Base-by-base conservation (phyloP, 169 alveolate species). In the Eimeria praecox region DNA sequence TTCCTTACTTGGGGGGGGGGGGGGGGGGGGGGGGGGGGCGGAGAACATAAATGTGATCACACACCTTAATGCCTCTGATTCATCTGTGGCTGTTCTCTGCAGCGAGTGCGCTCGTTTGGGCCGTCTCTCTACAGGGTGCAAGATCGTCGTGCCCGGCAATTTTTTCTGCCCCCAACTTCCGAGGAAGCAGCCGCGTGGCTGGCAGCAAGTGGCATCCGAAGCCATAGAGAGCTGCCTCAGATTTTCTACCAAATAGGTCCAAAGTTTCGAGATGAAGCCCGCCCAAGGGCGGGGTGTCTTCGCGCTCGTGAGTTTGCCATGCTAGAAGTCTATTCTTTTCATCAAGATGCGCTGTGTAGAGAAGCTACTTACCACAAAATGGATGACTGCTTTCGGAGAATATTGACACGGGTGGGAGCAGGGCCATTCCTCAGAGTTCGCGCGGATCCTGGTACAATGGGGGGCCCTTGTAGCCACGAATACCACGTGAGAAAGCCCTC, bases 121-220 rank as follows among this genome's bases (percentile, higher is more conserved):
- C 64, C 35, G 35, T 86, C 78, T 35, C 92, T 86, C 92, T 86
- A 86, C 59, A 54, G 27, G 59, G 38, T 86, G 6, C 80, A 86
- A 35, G 92, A 86, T 46, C 92, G 92, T 86, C 92, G 92, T 35
- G 24, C 44, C 38, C 75, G 92, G 42, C 80, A 86, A 54, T 52
- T 86, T 22, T 86, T 86, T 42, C 42, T 86, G 92, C 80, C 92
- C 54, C 92, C 92, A 35, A 86, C 92, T 18, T 86, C 73, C 27
- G 92, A 86, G 78, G 92, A 86, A 52, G 92, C 82, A 22, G 92
- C 92, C 30, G 92, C 92, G 56, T 86, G 92, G 92, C 56, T 86
- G 64, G 92, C 80, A 33, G 62, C 92, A 16, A 52, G 52, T 20
- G 54, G 54, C 92, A 46, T 86, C 73, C 64, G 92, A 22, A 86